Evolutionary conservation across 2,329 filamentous ascomycete genomes (phyloP).

Genomic region (Cladosporium sp.): DNA sequence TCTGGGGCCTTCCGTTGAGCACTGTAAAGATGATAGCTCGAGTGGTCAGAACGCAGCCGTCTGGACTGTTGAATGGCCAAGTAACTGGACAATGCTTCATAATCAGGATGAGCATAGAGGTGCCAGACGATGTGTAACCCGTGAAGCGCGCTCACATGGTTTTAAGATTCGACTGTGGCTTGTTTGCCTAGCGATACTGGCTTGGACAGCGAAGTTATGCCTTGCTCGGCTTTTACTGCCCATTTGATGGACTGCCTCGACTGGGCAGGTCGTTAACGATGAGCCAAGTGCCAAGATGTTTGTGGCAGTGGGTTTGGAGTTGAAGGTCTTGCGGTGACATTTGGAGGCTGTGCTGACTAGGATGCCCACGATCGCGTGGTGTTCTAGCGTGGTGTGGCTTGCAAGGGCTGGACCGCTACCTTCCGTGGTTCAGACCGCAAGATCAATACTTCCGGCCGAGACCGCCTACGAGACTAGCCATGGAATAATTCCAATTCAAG

Average conservation of each 20-base stretch:
- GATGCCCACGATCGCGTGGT: constrained; percentile 5
- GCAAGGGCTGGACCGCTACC: constrained; percentile 1
- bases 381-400: constrained; percentile 5
- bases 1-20: background rate
- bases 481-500: background rate
- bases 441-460: background rate
- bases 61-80: background rate
- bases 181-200: background rate
- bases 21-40: background rate
- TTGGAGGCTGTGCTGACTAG: background rate
- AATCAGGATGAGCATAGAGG: no score
- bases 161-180: constrained; percentile 2
- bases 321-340: background rate
- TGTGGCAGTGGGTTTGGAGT: background rate
- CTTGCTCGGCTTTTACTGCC: background rate
- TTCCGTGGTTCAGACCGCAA: background rate
- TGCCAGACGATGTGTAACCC: background rate
- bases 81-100: no score
- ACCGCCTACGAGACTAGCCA: background rate
- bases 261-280: background rate
- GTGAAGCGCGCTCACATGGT: background rate
- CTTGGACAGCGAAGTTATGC: background rate
- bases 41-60: background rate
- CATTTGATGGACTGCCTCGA: background rate
- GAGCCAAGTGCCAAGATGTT: constrained; percentile 4